Evolutionary conservation across 2,329 filamentous ascomycete species (phyloP), one percentile per base, ranked within the genome.

Genomic region (Periconia sp.): DNA sequence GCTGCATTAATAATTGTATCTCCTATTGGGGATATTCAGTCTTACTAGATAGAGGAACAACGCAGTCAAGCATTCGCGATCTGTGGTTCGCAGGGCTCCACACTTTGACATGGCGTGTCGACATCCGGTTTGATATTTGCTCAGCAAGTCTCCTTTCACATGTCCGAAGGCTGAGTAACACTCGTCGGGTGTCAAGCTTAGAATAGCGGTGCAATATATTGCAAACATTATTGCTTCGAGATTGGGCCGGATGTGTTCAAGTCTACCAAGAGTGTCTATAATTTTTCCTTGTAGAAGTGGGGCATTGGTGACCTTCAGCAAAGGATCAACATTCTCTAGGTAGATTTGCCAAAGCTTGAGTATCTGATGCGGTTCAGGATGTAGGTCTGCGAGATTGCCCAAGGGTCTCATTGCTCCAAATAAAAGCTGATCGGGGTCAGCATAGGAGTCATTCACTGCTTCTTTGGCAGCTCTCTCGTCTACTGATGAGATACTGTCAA

Each of bases 281-380:
- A 75, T 46, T 78, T 79, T 11, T 77, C 77, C 57, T 87, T 85
- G 21, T 40, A 68, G 43, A 4, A 57, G 65, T 6, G 64, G 63
- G 5, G 54, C 53, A 35, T 68, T 64, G 1, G 55, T 57, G 12
- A 66, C 50, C 26, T 60, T 61, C 10, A 67, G 34, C 4, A 67
- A 36, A 6, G 65, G 63, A 15, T 66, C 59, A 12, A 67, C 46
- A 22, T 65, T 65, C 11, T 68, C 84, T 9, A 90, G 71, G 55
- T 85, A 91, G 4, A 85, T 74, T 61, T 90, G 85, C 88, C 88
- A 92, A 6, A 92, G 77, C 36, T 81, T 83, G 1, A 81, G 78
- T 38, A 88, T 84, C 45, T 88, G 84, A 1, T 80, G 81, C 1
- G 84, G 82, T 1, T 82, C 61, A 1, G 87, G 87, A 58, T 89